phyloP scores from a whole-genome alignment of 129 eudicot species.

The Ambrosia trifida region DNA sequence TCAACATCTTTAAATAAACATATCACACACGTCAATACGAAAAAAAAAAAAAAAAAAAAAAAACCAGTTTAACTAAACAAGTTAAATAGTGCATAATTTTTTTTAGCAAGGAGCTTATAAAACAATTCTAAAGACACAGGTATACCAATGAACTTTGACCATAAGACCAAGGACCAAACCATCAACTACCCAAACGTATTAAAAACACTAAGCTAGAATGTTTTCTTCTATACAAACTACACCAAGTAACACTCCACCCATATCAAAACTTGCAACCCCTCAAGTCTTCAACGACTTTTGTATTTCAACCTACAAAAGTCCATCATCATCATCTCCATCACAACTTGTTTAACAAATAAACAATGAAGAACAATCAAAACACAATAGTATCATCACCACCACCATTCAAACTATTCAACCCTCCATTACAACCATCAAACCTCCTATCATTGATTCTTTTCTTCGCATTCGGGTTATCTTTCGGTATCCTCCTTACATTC shows the following conservation, averaged over 20 bases:
- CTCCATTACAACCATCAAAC: constrained; percentile 33
- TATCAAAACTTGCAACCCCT: not conserved
- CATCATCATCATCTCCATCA: not conserved
- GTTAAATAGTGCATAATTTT: not conserved
- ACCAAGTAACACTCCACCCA: constrained; percentile 25
- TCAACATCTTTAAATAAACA: too few species aligned
- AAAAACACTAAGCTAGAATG: not conserved
- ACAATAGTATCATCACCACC: constrained; percentile 24
- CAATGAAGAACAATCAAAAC: constrained; percentile 38
- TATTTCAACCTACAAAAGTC: constrained; percentile 5
- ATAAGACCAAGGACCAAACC: constrained; percentile 15
- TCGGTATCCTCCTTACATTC: constrained; percentile 30
- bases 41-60: too few species aligned
- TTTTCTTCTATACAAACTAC: constrained; percentile 23
- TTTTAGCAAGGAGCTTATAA: constrained; percentile 4
- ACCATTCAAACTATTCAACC: constrained; percentile 27
- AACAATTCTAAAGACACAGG: not conserved
- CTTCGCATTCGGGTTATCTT: constrained; percentile 37
- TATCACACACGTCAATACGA: too few species aligned
- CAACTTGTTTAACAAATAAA: not conserved
- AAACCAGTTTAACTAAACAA: too few species aligned
- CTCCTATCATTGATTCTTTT: constrained; percentile 31
- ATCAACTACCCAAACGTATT: constrained; percentile 12
- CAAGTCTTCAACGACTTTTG: constrained; percentile 26
- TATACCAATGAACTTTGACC: not conserved